Evolutionary conservation across 257 asterid genomes (phyloP).

Genomic region (Solanum microdontum): DNA sequence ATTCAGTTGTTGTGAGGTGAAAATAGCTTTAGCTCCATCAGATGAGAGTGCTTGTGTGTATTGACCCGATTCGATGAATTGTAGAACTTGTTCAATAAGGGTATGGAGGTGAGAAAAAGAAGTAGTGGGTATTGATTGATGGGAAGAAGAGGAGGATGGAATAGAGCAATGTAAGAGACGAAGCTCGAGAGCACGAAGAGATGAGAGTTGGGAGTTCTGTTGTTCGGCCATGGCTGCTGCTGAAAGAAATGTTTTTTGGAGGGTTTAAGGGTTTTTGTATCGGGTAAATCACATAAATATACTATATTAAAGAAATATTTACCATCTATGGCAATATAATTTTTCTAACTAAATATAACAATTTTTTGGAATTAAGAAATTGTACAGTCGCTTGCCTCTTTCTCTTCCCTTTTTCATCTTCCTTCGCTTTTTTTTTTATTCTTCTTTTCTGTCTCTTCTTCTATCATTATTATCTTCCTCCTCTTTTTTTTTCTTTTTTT

Average conservation of each 20-base stretch:
- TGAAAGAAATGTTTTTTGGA: background rate
- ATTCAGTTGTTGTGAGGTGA: slow-evolving; percentile 17
- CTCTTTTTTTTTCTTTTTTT: too few species aligned
- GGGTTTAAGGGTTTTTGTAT: background rate
- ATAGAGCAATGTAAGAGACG: slow-evolving; percentile 80
- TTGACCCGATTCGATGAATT: slow-evolving; percentile 58
- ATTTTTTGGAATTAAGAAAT: too few species aligned
- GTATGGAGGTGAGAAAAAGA: slow-evolving; percentile 19
- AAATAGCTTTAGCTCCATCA: slow-evolving; percentile 33
- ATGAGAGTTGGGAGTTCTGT: background rate
- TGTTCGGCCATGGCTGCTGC: slow-evolving; percentile 7
- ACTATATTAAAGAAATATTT: too few species aligned
- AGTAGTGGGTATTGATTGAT: slow-evolving; percentile 11
- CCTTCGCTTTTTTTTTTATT: too few species aligned
- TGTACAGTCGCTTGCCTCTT: too few species aligned
- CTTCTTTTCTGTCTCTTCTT: too few species aligned
- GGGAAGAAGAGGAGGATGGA: slow-evolving; percentile 22
- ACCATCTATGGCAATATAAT: too few species aligned
- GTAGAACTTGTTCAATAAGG: slow-evolving; percentile 31
- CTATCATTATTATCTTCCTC: too few species aligned
- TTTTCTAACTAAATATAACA: too few species aligned
- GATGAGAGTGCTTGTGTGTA: slow-evolving; percentile 50
- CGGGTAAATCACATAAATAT: too few species aligned
- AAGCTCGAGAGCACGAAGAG: slow-evolving; percentile 66
- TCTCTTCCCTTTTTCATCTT: too few species aligned